A percentile compares a stretch with the other conserved stretches of the same genome.
phyloP scores from a whole-genome alignment of 2,329 filamentous ascomycete genomes.

The Cladosporium austrohemisphaericum region DNA sequence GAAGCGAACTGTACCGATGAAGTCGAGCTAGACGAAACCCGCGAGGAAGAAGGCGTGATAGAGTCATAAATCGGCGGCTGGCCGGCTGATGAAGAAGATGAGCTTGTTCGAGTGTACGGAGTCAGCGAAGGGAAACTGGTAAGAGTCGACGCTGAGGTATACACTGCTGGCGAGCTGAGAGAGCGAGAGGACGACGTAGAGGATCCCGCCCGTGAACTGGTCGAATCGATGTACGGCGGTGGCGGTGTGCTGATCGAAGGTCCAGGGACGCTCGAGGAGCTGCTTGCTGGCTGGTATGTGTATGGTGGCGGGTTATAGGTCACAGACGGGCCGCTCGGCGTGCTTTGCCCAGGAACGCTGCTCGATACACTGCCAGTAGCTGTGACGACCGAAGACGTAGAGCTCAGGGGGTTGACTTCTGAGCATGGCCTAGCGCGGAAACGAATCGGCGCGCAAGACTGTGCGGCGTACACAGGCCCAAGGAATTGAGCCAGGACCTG shows the following conservation, averaged over 20 bases:
- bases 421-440: slow-evolving; percentile 26
- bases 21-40: neutral
- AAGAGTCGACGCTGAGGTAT: neutral
- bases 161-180: neutral
- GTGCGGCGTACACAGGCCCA: slow-evolving; percentile 23
- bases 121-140: neutral
- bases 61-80: slow-evolving; percentile 6
- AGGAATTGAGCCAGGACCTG: slow-evolving; percentile 30
- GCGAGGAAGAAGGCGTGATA: neutral
- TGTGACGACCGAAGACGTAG: neutral
- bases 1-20: slow-evolving; percentile 8
- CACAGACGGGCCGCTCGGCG: slow-evolving; percentile 4
- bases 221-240: neutral
- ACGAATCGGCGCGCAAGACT: slow-evolving; percentile 27
- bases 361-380: slow-evolving; percentile 12
- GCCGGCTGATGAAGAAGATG: neutral
- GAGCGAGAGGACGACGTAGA: neutral
- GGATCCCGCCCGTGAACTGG: neutral
- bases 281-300: neutral
- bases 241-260: slow-evolving; percentile 1
- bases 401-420: slow-evolving; percentile 14
- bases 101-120: neutral
- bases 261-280: neutral
- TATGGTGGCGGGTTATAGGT: slow-evolving; percentile 5
- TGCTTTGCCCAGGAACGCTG: slow-evolving; percentile 15